Conservation (phyloP, 2,329 filamentous ascomycete genomes). For the Penicillium sp. region DNA sequence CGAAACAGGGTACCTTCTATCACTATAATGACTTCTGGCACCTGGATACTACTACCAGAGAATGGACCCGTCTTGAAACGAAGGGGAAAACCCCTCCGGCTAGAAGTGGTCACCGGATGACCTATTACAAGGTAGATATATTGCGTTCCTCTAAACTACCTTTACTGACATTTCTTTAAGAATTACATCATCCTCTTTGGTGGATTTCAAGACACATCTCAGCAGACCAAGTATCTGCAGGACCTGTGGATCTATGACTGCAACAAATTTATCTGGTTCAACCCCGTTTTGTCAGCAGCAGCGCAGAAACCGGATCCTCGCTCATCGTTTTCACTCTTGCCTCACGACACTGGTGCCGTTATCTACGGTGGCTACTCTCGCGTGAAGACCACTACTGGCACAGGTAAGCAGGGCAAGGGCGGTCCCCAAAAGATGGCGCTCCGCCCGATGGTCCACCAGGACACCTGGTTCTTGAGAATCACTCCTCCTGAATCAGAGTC, state of each 20-base stretch:
- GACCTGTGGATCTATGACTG: conserved; percentile 98
- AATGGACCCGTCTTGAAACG: conserved; percentile 87
- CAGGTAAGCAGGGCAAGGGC: conserved; percentile 60
- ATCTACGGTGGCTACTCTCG: conserved; percentile 92
- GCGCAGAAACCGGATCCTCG: conserved; percentile 85
- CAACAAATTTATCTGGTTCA: conserved; percentile 78
- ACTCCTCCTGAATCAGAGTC: conserved; percentile 68
- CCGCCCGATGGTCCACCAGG: conserved; percentile 86
- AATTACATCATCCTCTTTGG: conserved; percentile 95
- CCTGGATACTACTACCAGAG: conserved; percentile 75
- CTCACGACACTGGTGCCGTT: conserved; percentile 84
- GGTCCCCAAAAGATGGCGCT: conserved; percentile 67
- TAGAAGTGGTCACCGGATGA: conserved; percentile 91
- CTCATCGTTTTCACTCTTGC: conserved; percentile 87
- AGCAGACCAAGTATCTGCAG: conserved; percentile 87
- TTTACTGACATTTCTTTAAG: conserved; percentile 22
- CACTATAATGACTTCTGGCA: conserved; percentile 99
- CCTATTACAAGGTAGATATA: conserved; percentile 69
- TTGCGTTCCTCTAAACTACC: neutral
- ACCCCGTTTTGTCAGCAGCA: conserved; percentile 69
- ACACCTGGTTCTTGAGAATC: conserved; percentile 89
- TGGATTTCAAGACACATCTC: conserved; percentile 94
- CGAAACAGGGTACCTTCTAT: conserved; percentile 97
- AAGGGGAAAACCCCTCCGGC: conserved; percentile 73
- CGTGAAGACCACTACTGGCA: conserved; percentile 66